Base-by-base conservation (phyloP, 2,329 filamentous ascomycete genomes). In the Aspergillus sp. region DNA sequence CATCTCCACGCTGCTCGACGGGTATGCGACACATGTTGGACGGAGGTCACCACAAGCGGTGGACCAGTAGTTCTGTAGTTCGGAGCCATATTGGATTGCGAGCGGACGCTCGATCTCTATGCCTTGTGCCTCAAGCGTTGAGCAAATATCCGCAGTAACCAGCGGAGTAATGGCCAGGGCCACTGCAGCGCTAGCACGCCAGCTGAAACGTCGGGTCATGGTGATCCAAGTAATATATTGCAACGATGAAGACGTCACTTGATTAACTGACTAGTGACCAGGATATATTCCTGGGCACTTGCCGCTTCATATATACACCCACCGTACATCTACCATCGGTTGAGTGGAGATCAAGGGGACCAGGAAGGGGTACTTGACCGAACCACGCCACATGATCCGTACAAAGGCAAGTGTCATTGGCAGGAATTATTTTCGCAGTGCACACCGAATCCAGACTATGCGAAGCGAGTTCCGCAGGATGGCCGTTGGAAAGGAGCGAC, bases 1-100 rank as follows among this genome's bases (percentile, higher is more conserved):
- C 38, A 86, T 81, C 64, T 86, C 81, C 15, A 78, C 69, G 0
- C 78, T 73, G 34, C 75, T 81, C 12, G 72, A 72, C 2, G 82
- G 81, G 42, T 76, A 74, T 47, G 81, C 71, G 52, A 80, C 79
- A 59, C 80, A 83, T 50, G 71, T 72, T 5, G 80, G 80, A 42
- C 65, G 66, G 24, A 81, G 71, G 42, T 73, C 73, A 15, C 75
- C 68, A 55, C 77, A 78, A 18, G 70, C 67, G 2, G 74, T 74
- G 3, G 80, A 82, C 78, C 79, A 81, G 66, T 81, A 81, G 20
- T 79, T 67, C 7, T 64, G 67, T 61, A 79, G 67, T 44, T 78
- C 77, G 2, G 50, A 50, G 9, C 62, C 67, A 61, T 80, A 81
- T 13, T 64, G 63, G 7, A 71, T 15, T 5, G 73, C 64, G 1